phyloP scores from a whole-genome alignment of 768 basidiomycete species.

The Mycena belliarum region DNA sequence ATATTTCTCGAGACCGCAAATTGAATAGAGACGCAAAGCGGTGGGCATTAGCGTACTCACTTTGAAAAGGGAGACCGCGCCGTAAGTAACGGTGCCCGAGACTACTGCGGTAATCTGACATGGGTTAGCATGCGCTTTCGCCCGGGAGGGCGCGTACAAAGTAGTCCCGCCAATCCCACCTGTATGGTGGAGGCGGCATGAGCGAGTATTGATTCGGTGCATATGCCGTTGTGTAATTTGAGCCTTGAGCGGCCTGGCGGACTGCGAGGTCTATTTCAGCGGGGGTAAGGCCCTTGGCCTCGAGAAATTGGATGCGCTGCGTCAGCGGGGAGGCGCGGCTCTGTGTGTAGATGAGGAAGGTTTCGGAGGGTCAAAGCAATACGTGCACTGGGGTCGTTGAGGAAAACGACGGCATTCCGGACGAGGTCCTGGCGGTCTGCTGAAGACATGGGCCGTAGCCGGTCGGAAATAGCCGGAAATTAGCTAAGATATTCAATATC shows the following conservation, averaged over 20 bases:
- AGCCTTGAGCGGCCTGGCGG: conserved; percentile 50
- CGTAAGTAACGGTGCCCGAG: conserved; percentile 83
- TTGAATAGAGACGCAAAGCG: conserved; percentile 5
- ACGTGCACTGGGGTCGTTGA: conserved; percentile 77
- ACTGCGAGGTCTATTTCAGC: conserved; percentile 87
- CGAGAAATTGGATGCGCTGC: conserved; percentile 91
- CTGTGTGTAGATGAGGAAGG: conserved; percentile 39
- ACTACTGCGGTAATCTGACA: conserved; percentile 90
- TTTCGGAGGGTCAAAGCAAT: neutral
- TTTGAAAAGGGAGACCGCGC: conserved; percentile 76
- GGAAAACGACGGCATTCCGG: conserved; percentile 80
- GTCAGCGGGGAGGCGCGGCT: conserved; percentile 75
- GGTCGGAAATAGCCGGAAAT: too few relatives aligned
- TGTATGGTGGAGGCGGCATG: conserved; percentile 45
- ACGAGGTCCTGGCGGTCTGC: conserved; percentile 73
- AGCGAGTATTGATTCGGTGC: conserved; percentile 38
- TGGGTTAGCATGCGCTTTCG: conserved; percentile 27
- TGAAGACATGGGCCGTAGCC: conserved; percentile 43
- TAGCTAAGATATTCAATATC: too few relatives aligned
- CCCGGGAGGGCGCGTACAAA: conserved; percentile 60
- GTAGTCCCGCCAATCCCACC: conserved; percentile 96
- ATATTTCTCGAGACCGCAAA: conserved; percentile 72
- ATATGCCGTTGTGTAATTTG: conserved; percentile 47
- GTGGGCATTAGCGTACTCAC: conserved; percentile 37
- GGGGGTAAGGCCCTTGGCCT: conserved; percentile 85